Base-by-base conservation (phyloP, 139 green algal species). In the Trebouxia sp. region DNA sequence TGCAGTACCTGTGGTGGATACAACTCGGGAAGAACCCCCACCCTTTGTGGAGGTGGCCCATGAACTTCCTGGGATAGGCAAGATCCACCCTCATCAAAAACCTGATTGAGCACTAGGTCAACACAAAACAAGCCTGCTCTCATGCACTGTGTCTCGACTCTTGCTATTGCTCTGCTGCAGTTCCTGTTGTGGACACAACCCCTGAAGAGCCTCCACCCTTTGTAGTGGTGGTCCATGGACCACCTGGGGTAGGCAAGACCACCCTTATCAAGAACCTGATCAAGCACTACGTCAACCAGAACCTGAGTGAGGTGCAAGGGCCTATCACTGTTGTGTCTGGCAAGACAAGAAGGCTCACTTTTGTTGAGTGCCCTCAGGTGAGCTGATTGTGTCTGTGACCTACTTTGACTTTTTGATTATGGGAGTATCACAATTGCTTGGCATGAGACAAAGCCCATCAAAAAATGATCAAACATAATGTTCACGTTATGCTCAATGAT, bases 201-300 rank as follows among this genome's bases (percentile, higher is more conserved):
- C 53, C 65, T 0, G 88, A 94, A 35, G 96, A 98, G 85, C 90
- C 95, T n/a, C 93, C 96, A 14, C 94, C 97, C 4, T 93, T 97
- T 55, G 88, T 97, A 24, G 93, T 99, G 56, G 87, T 98, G 14
- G 96, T 99, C 24, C 97, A 99, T 32, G 96, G 96, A 0, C 96
- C 96, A 1, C 95, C 93, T 0, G 88, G 91, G 86, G 92, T 95
- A 17, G 97, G 97, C 62, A 99, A 99, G 84, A 95, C 88, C 35
- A 97, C 92, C 0, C 85, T 99, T 37, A 98, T 99, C 84, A 87
- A 89, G 35, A 93, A 89, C 65, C 88, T 99, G 38, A 90, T 99
- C 41, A 97, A 98, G 91, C 97, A 99, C 89, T 99, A 96, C 89
- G 97, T 94, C 0, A 88, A 89, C n/a, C 95, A 98, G 80, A 94